Evolutionary conservation across 192 early-diverging fungal genomes (phyloP), one percentile per base, ranked within the genome.

Genomic region (Backusella macrospora): DNA sequence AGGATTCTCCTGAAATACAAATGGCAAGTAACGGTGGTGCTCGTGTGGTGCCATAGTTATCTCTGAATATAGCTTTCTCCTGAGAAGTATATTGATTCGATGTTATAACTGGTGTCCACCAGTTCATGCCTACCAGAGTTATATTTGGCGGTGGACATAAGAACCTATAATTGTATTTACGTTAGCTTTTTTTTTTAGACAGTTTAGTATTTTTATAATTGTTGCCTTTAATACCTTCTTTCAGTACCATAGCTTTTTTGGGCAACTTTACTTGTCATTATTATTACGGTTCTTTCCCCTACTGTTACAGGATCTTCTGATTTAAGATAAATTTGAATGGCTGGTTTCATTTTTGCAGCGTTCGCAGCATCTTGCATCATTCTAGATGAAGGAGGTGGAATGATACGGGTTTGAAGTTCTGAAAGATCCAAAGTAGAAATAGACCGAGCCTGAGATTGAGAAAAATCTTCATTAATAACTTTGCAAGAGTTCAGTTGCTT

Each of bases 171-270:
- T 71, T 16, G 21, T n/a, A 47, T 18, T 29, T 44, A 34, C 37
- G 2, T 55, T 18, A 64, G 6, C 37, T 70, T 67, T 67, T 45
- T 47, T 68, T 70, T 70, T 70, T 26, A 44, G 40, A 26, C n/a
- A 42, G 43, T 29, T 29, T 45, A 68, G 43, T 45, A 68, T 44
- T 16, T 18, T 65, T 34, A 62, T 45, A 64, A 63, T 18, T 65
- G 39, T 40, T 65, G 23, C 55, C 21, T n/a, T 66, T 68, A 47
- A 68, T 75, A 90, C 83, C 95, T 86, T 81, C 95, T 96, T 72
- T 98, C 96, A 37, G 90, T 92, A 7, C 95, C 96, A 75, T 98
- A 98, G 4, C 90, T 92, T 62, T 98, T 97, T 84, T 97, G 96
- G 2, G 91, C 95, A 1, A 96, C 95, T 52, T 92, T 93, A n/a